Percentiles rank a stretch among this genome's conserved stretches.
These are phyloP conservation scores for Lonicera japonica DNA, from an alignment of 129 eudicot species.

Conservation along the genomic window DNA sequence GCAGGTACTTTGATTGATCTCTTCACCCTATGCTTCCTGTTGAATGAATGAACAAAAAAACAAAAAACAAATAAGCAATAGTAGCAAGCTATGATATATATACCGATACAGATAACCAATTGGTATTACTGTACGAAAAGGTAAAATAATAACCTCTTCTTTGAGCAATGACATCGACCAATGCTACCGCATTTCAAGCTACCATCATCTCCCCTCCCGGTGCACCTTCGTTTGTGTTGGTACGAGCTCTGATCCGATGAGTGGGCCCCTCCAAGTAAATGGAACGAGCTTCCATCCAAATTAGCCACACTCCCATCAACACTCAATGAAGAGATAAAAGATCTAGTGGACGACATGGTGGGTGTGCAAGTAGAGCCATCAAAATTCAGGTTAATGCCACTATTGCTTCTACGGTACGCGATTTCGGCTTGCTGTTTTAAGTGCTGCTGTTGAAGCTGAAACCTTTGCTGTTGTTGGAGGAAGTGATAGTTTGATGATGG, in stretches of 20 bases:
- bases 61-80: not conserved
- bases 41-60: not conserved
- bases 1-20: slow-evolving; percentile 97
- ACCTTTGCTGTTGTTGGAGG: slow-evolving; percentile 46
- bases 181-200: slow-evolving; percentile 75
- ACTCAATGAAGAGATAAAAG: slow-evolving; percentile 87
- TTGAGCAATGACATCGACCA: slow-evolving; percentile 91
- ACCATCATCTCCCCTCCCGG: slow-evolving; percentile 71
- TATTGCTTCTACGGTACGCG: slow-evolving; percentile 62
- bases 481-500: slow-evolving; percentile 31
- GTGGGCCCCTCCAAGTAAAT: slow-evolving; percentile 53
- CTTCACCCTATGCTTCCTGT: slow-evolving; percentile 86
- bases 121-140: not conserved
- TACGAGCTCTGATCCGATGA: slow-evolving; percentile 63
- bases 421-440: slow-evolving; percentile 69
- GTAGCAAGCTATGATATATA: not conserved
- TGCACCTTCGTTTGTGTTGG: slow-evolving; percentile 72
- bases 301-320: slow-evolving; percentile 92
- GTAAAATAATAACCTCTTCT: slow-evolving; percentile 61
- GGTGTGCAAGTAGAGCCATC: slow-evolving; percentile 68
- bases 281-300: slow-evolving; percentile 66
- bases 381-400: slow-evolving; percentile 80
- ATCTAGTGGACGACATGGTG: slow-evolving; percentile 73
- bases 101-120: not conserved
- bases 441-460: slow-evolving; percentile 46